These are phyloP conservation scores for Astrocystis sublimbata DNA, from an alignment of 495 filamentous ascomycete genomes.

Conservation along the genomic window DNA sequence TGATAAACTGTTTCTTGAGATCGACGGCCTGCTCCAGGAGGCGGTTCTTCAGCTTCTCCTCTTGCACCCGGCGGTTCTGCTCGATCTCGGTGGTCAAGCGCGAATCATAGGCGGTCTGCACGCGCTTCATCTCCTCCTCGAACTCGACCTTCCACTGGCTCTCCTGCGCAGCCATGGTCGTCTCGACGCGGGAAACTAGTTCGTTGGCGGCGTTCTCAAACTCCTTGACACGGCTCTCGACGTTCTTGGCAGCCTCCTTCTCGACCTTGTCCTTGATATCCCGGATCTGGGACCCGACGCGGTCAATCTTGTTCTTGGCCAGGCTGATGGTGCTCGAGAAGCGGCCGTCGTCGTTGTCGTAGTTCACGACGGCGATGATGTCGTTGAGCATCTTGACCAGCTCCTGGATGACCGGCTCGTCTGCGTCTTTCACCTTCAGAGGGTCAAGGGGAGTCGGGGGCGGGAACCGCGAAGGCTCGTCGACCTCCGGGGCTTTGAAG, in stretches of 20 bases:
- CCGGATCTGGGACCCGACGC: slow-evolving; percentile 71
- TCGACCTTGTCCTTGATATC: slow-evolving; percentile 74
- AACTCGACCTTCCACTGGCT: slow-evolving; percentile 83
- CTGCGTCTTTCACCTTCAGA: slow-evolving; percentile 67
- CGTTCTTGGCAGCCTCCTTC: too few species aligned
- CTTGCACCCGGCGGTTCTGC: slow-evolving; percentile 69
- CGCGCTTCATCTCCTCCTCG: slow-evolving; percentile 78
- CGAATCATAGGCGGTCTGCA: slow-evolving; percentile 72
- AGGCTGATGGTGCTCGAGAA: slow-evolving; percentile 74
- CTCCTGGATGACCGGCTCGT: slow-evolving; percentile 87
- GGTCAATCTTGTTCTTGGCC: slow-evolving; percentile 80
- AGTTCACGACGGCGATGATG: slow-evolving; percentile 88
- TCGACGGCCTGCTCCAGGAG: slow-evolving; percentile 89
- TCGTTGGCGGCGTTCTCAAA: slow-evolving; percentile 58
- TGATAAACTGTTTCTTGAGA: slow-evolving; percentile 78
- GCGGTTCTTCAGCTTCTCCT: slow-evolving; percentile 77
- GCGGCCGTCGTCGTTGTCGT: slow-evolving; percentile 69
- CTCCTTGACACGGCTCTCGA: too few species aligned
- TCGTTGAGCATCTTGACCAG: slow-evolving; percentile 94
- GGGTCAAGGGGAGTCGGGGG: slow-evolving; percentile 71
- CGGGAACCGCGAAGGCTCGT: slow-evolving; percentile 60
- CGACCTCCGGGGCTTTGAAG: slow-evolving; percentile 56
- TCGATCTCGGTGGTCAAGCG: slow-evolving; percentile 76
- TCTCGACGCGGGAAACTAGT: slow-evolving; percentile 76
- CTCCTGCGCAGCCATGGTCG: slow-evolving; percentile 72